phyloP scores from a whole-genome alignment of 1,139 yeast genomes.

The Pichia sp. region DNA sequence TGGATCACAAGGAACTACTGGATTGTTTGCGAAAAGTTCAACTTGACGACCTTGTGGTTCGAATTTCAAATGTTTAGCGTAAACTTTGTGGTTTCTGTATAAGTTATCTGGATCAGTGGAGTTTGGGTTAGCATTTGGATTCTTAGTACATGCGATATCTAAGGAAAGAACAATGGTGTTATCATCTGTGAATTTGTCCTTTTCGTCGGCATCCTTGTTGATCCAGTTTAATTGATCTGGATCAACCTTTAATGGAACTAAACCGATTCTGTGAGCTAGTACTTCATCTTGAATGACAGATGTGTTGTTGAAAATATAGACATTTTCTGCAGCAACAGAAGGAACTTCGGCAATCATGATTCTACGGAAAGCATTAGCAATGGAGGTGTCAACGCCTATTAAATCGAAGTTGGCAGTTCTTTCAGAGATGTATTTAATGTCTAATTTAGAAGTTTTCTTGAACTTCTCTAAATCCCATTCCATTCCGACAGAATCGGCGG shows the following conservation, averaged over 20 bases:
- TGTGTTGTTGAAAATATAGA: slow-evolving; percentile 89
- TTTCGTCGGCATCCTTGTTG: slow-evolving; percentile 61
- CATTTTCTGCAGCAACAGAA: slow-evolving; percentile 90
- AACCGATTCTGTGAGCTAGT: slow-evolving; percentile 90
- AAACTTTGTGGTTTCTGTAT: slow-evolving; percentile 81
- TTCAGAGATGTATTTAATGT: slow-evolving; percentile 62
- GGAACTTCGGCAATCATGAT: slow-evolving; percentile 98
- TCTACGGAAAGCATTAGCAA: slow-evolving; percentile 96
- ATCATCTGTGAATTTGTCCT: slow-evolving; percentile 74
- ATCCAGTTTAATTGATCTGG: slow-evolving; percentile 89
- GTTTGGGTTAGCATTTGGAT: slow-evolving; percentile 78
- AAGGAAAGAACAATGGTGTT: slow-evolving; percentile 85
- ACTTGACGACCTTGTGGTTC: slow-evolving; percentile 90
- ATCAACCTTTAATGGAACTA: slow-evolving; percentile 85
- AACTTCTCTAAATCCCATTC: slow-evolving; percentile 88
- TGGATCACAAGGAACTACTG: slow-evolving; percentile 82
- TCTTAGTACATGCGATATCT: slow-evolving; percentile 79
- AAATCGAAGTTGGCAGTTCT: slow-evolving; percentile 85
- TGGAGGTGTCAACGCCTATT: slow-evolving; percentile 81
- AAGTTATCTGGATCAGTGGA: slow-evolving; percentile 81
- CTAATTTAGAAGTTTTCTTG: slow-evolving; percentile 65
- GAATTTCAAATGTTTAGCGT: slow-evolving; percentile 84
- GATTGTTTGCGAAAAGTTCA: slow-evolving; percentile 62
- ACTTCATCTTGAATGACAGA: slow-evolving; percentile 98
- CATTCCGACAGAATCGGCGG: slow-evolving; percentile 49